These are phyloP conservation scores for Litsea cubeba DNA, from an alignment of 164 flowering plant species.

Conservation along the genomic window DNA sequence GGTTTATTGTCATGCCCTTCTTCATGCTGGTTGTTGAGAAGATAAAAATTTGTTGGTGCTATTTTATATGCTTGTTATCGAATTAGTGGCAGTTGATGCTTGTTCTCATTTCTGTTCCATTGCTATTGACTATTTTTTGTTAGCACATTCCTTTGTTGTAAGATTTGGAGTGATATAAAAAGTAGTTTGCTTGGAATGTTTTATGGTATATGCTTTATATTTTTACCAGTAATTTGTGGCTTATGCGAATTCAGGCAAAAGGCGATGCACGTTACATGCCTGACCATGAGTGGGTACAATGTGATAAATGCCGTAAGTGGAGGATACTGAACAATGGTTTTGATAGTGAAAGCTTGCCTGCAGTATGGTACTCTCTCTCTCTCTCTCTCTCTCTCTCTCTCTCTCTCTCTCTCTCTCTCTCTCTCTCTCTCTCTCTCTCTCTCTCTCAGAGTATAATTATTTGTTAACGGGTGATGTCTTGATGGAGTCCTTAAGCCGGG, in stretches of 20 bases:
- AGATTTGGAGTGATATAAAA: background rate
- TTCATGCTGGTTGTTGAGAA: too few species aligned
- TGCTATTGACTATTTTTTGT: background rate
- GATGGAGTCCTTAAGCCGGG: too few species aligned
- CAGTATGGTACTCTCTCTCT: conserved; percentile 31
- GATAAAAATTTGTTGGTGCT: too few species aligned
- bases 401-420: background rate
- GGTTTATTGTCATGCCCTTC: too few species aligned
- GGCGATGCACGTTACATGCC: conserved; percentile 28
- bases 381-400: background rate
- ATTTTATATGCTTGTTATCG: too few species aligned
- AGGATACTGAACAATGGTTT: conserved; percentile 35
- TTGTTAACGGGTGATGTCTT: too few species aligned
- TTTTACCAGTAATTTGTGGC: background rate
- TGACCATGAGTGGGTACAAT: conserved; percentile 64
- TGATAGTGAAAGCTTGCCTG: conserved; percentile 32
- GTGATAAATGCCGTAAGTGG: conserved; percentile 68
- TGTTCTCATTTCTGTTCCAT: background rate
- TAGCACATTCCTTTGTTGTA: background rate
- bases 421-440: background rate
- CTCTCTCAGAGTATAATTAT: too few species aligned
- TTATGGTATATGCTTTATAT: background rate
- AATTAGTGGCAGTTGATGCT: background rate
- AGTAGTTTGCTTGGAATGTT: too few species aligned
- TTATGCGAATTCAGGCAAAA: conserved; percentile 28